Base-by-base conservation (phyloP, 495 filamentous ascomycete genomes). In the Aspergillus sclerotioniger region DNA sequence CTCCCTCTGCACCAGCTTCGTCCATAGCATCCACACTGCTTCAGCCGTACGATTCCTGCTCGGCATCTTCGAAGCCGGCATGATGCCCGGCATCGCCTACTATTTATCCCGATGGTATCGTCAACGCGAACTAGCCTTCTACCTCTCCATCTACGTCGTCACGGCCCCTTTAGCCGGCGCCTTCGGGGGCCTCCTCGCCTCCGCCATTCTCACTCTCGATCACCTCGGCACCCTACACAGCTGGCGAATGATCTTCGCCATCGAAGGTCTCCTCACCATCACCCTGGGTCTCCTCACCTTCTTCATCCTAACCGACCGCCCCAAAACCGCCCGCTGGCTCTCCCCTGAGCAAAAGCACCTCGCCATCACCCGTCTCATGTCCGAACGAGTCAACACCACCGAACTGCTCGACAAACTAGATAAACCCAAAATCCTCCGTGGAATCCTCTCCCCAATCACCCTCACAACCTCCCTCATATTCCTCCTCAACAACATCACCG, bases 211-310 rank as follows among this genome's bases (percentile, higher is more conserved):
- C 6, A 76, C 67, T 0, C 67, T 82, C 0, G 65, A 73, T 45
- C 62, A 74, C 58, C 76, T 80, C 44, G 78, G 78, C 8, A 58
- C 68, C 51, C 63, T 81, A 1, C 65, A 66, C 29, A 84, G 78
- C 21, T 92, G 90, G 90, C 76, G 87, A 12, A 79, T 91, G 32
- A 77, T 93, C 20, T 92, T 92, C 67, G 77, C 90, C 9, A 85
- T 90, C 21, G 90, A 93, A 65, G 90, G 90, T 0, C 71, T 91
- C 8, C 86, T 90, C 32, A 86, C 82, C 0, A 76, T 90, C 54
- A 52, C 84, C 3, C 71, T 89, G 2, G 83, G 81, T 0, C 45
- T 85, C 3, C 57, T 85, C 15, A 76, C 80, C 1, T 92, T 77
- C 45, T 77, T 82, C 41, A 79, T 79, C 12, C 71, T 91, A 56